Evolutionary conservation across 2,329 filamentous ascomycete genomes (phyloP).

Genomic region (Thielaviopsis euricoi): DNA sequence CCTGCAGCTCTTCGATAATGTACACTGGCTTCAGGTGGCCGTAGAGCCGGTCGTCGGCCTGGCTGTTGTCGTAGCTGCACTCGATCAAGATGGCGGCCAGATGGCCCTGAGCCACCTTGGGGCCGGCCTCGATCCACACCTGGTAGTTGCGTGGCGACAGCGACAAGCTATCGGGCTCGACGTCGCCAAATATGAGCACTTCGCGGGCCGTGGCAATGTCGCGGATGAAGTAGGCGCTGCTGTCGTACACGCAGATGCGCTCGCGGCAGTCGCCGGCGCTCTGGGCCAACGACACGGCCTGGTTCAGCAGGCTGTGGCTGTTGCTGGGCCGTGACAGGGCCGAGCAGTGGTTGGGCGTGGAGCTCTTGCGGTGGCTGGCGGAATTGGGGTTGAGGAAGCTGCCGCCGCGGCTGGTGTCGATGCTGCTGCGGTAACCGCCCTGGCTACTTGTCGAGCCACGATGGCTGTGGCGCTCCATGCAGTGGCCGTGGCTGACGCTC

Average conservation of each 20-base stretch:
- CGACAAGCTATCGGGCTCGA: conserved; percentile 80
- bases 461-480: conserved; percentile 57
- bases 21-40: conserved; percentile 79
- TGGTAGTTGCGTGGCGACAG: conserved; percentile 62
- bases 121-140: conserved; percentile 79
- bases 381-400: conserved; percentile 14
- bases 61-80: conserved; percentile 77
- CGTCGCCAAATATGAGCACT: conserved; percentile 86
- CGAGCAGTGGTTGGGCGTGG: conserved; percentile 3
- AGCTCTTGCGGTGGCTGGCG: conserved; percentile 5
- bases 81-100: conserved; percentile 83
- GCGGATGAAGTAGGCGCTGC: conserved; percentile 84
- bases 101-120: conserved; percentile 57
- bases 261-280: conserved; percentile 23
- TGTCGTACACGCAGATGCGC: conserved; percentile 58
- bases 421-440: conserved; percentile 32
- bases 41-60: conserved; percentile 62
- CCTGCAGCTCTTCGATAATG: conserved; percentile 60
- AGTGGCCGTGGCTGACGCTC: conserved; percentile 78
- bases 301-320: conserved; percentile 9
- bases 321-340: conserved; percentile 9
- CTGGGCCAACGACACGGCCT: conserved; percentile 11
- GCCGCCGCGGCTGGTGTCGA: conserved; percentile 25
- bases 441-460: conserved; percentile 37
- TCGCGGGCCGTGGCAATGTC: conserved; percentile 55